Evolutionary conservation across 192 early-diverging fungal genomes (phyloP).

Genomic region (Backusella psychrophila): DNA sequence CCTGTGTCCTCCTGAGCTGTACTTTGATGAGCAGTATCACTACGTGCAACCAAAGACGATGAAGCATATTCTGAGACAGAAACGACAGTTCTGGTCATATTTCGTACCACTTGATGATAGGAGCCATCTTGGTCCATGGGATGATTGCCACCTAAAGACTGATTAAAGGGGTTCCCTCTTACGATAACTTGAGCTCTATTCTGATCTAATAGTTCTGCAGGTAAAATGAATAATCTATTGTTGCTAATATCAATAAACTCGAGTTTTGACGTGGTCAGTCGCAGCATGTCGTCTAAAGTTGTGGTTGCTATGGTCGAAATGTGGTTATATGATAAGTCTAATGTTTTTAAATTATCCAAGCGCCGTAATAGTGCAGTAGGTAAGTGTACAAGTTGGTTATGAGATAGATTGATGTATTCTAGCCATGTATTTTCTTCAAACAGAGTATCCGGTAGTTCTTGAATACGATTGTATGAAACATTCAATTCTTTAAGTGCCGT

Average conservation of each 20-base stretch:
- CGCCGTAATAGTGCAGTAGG: background rate
- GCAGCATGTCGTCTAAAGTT: background rate
- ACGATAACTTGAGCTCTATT: background rate
- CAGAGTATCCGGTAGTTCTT: background rate
- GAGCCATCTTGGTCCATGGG: background rate
- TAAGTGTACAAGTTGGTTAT: background rate
- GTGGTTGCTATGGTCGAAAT: background rate
- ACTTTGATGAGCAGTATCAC: background rate
- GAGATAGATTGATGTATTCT: background rate
- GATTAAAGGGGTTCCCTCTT: background rate
- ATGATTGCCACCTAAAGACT: background rate
- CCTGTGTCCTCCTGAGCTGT: background rate
- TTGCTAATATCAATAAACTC: background rate
- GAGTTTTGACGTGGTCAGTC: background rate
- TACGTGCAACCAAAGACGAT: background rate
- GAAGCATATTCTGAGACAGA: background rate
- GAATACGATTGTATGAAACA: background rate
- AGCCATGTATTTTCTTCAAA: background rate
- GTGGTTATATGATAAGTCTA: slow-evolving; percentile 8
- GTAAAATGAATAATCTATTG: background rate
- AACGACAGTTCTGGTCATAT: background rate
- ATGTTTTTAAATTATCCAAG: background rate
- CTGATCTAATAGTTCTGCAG: background rate
- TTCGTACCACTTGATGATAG: background rate
- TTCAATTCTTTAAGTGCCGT: background rate